Evolutionary conservation across 192 early-diverging fungal species (phyloP).

Genomic region (Entrophospora sp.): DNA sequence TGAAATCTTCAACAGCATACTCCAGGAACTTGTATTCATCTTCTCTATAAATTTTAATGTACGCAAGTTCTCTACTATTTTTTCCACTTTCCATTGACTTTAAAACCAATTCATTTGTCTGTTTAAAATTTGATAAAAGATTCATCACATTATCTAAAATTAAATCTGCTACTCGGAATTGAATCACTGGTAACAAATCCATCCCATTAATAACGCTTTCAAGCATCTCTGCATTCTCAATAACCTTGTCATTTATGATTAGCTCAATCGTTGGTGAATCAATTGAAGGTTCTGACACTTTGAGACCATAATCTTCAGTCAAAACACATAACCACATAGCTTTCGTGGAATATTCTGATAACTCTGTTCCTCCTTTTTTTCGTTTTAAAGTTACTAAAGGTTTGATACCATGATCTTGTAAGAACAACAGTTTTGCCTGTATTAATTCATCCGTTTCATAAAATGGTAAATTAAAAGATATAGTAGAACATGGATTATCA

Average conservation of each 20-base stretch:
- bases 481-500: conserved; percentile 36
- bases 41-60: not conserved
- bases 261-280: not conserved
- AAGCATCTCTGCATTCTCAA: not conserved
- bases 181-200: not conserved
- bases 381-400: conserved; percentile 2
- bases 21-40: not conserved
- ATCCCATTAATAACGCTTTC: not conserved
- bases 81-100: not conserved
- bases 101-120: not conserved
- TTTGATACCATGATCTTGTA: conserved; percentile 18
- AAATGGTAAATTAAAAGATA: conserved; percentile 9
- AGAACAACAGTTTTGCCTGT: conserved; percentile 2
- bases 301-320: conserved; percentile 16
- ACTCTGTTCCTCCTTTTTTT: conserved; percentile 9
- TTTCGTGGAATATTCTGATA: not conserved
- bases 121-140: not conserved
- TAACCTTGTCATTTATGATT: conserved; percentile 4
- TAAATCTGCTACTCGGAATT: not conserved
- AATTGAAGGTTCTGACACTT: not conserved
- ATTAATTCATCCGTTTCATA: conserved; percentile 7
- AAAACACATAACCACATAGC: conserved; percentile 19
- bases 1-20: not conserved
- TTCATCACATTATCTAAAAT: not conserved
- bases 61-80: not conserved